Percentiles rank a stretch among this genome's conserved stretches.
These are phyloP conservation scores for Pseudomonodictys pantanalensis DNA, from an alignment of 495 filamentous ascomycete species.

Conservation along the genomic window DNA sequence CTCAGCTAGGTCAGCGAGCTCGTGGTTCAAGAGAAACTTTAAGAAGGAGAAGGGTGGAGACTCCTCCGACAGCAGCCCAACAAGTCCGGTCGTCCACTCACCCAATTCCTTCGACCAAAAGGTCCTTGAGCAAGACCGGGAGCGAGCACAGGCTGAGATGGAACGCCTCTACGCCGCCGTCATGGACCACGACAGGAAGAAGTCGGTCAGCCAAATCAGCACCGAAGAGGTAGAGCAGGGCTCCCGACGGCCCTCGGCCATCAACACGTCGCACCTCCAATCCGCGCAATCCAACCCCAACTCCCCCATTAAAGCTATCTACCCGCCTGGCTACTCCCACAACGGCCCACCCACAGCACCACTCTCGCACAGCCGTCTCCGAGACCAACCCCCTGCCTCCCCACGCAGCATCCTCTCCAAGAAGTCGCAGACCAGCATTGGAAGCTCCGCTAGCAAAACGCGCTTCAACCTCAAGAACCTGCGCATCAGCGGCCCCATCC, in stretches of 20 bases:
- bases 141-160: constrained; percentile 72
- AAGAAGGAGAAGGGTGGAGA: constrained; percentile 35
- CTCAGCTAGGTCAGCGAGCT: constrained; percentile 42
- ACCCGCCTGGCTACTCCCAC: constrained; percentile 38
- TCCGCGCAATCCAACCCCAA: constrained; percentile 24
- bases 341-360: constrained; percentile 25
- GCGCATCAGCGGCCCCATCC: constrained; percentile 57
- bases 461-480: constrained; percentile 50
- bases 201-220: constrained; percentile 16
- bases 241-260: constrained; percentile 8
- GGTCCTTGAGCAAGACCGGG: constrained; percentile 69
- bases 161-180: constrained; percentile 88
- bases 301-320: constrained; percentile 41
- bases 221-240: constrained; percentile 5
- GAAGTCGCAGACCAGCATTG: constrained; percentile 36
- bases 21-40: constrained; percentile 42
- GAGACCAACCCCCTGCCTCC: constrained; percentile 14
- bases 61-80: constrained; percentile 39
- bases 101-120: constrained; percentile 68
- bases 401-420: constrained; percentile 34
- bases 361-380: constrained; percentile 14
- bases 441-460: constrained; percentile 45
- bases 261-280: constrained; percentile 13
- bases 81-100: constrained; percentile 43
- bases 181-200: constrained; percentile 71